phyloP scores from a whole-genome alignment of 139 green algal genomes.

The Diplosphaera chodatii region DNA sequence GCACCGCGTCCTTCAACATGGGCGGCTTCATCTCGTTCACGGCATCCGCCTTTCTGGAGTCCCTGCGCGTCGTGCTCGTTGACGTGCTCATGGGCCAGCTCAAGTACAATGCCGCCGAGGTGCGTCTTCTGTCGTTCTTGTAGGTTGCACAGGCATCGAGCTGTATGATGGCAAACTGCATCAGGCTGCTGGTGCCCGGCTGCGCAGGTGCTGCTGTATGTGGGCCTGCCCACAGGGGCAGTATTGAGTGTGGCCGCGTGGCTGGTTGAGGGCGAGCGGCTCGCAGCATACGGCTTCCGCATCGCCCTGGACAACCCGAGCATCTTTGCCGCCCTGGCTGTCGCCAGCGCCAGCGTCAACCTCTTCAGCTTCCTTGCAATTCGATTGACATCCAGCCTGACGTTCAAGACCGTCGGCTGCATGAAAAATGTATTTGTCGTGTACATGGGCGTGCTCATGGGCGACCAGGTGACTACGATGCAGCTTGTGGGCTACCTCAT shows the following conservation, averaged over 20 bases:
- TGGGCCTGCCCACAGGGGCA: conserved; percentile 33
- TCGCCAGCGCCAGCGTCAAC: conserved; percentile 45
- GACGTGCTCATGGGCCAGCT: conserved; percentile 22
- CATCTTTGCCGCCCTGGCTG: conserved; percentile 14
- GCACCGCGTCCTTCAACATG: conserved; percentile 8
- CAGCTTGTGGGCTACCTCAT: conserved; percentile 56
- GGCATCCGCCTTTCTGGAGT: conserved; percentile 17
- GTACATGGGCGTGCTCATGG: conserved; percentile 27
- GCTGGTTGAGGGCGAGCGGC: conserved; percentile 29
- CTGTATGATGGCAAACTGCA: too few relatives aligned
- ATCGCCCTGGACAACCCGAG: conserved; percentile 20
- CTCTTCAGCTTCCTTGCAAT: conserved; percentile 57
- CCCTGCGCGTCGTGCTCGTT: conserved; percentile 13
- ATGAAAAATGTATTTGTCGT: conserved; percentile 61
- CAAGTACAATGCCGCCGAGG: conserved; percentile 12
- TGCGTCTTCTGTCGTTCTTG: too few relatives aligned
- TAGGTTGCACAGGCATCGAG: too few relatives aligned
- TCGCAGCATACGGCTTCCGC: conserved; percentile 16
- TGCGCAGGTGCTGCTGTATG: conserved; percentile 42
- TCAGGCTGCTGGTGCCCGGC: too few relatives aligned
- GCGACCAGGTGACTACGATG: conserved; percentile 25
- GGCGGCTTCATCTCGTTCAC: conserved; percentile 24
- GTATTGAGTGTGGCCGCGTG: conserved; percentile 29
- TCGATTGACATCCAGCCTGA: conserved; percentile 51
- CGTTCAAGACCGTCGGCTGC: conserved; percentile 62